phyloP scores from a whole-genome alignment of 2,329 filamentous ascomycete genomes.

The Ophiostoma ips region DNA sequence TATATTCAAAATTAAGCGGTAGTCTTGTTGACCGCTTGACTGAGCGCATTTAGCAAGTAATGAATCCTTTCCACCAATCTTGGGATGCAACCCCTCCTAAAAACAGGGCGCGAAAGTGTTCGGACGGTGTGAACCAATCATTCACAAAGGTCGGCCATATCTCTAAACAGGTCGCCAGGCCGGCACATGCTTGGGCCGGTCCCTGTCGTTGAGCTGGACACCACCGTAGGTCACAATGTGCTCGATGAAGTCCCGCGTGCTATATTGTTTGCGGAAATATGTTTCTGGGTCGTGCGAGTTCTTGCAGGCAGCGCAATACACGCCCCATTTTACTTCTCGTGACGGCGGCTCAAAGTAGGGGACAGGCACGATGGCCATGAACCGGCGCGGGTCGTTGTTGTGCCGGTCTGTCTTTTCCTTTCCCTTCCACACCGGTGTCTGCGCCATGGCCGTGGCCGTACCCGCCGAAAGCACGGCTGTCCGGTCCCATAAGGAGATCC shows the following conservation, averaged over 20 bases:
- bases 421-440: no score
- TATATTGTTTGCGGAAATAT: background rate
- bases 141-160: no score
- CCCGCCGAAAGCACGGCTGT: background rate
- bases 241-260: background rate
- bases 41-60: no score
- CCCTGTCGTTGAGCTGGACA: background rate
- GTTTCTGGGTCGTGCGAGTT: background rate
- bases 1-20: no score
- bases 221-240: background rate
- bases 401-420: background rate
- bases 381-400: background rate
- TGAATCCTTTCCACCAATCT: no score
- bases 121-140: no score
- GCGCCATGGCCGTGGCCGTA: no score
- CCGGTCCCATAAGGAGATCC: background rate
- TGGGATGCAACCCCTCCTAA: no score
- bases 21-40: no score
- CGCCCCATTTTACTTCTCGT: background rate
- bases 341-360: background rate
- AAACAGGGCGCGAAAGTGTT: no score
- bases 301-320: background rate
- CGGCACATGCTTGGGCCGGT: background rate
- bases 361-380: background rate
- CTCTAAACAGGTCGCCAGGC: no score